Evolutionary conservation across 768 basidiomycete genomes (phyloP), one percentile per base, ranked within the genome.

Genomic region (Agaricus sinodeliciosus): DNA sequence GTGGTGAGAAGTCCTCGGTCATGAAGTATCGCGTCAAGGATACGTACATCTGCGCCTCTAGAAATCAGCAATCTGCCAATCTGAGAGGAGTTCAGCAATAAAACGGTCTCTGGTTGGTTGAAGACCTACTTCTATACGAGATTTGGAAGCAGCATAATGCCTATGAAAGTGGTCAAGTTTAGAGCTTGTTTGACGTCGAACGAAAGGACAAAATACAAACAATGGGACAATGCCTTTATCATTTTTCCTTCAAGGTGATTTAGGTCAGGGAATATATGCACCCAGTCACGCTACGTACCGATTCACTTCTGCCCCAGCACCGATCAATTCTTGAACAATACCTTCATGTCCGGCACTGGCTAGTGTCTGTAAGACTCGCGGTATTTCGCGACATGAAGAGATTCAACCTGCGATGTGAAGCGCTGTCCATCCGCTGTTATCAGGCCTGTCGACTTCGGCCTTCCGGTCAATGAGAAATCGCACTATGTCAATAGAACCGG

Each of bases 71-170:
- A 75, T 69, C 79, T 85, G 59, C 91, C 94, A 68, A 95, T 91
- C 94, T 97, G 65, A 52, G 58, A 57, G 58, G 62, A 58, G 66
- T 69, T 61, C 71, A 62, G 60, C 59, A 57, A 46, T 58, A 49
- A 57, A 48, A 52, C 59, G 54, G 62, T 51, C 53, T 55, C 57
- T 58, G 57, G 54, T 55, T 62, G 58, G 55, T 44, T 64, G 62
- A 62, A 60, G 67, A 60, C 70, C 62, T 65, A 89, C 91, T 63
- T 91, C 87, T 57, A 92, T 79, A 41, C 84, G 87, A 51, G 91
- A 86, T 66, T 94, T 94, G 27, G 92, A 95, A 42, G 92, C 93
- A 26, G 92, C 91, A 63, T 95, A 95, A 68, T 94, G 91, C 60
- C 92, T 95, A 57, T 55, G 63, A 49, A 56, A 57, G 35, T 36